A percentile compares a stretch with the other conserved stretches of the same genome.
Evolutionary conservation across 768 basidiomycete genomes (phyloP).

Genomic region (Auricularia sp.): DNA sequence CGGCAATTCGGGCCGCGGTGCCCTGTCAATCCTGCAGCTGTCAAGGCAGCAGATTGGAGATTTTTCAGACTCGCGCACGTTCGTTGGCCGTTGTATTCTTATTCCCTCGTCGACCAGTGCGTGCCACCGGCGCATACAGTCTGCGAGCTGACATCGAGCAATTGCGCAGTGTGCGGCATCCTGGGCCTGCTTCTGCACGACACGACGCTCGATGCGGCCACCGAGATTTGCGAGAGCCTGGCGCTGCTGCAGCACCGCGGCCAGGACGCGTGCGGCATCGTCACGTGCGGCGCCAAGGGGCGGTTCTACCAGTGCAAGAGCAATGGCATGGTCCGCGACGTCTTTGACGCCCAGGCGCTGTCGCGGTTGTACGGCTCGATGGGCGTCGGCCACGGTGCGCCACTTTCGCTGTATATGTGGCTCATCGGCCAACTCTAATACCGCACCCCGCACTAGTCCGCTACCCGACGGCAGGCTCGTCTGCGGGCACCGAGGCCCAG

Average conservation of each 20-base stretch:
- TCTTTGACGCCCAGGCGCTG: conserved; percentile 76
- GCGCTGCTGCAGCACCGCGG: conserved; percentile 93
- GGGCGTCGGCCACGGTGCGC: conserved; percentile 91
- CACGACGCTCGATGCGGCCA: conserved; percentile 58
- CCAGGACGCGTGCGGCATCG: conserved; percentile 95
- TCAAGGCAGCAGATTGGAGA: no score
- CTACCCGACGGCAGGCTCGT: conserved; percentile 96
- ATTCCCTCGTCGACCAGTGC: no score
- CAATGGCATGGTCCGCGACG: conserved; percentile 98
- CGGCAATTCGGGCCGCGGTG: no score
- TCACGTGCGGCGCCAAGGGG: conserved; percentile 92
- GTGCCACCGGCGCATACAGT: no score
- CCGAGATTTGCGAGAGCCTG: conserved; percentile 91
- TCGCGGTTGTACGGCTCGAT: conserved; percentile 79
- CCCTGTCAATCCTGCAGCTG: no score
- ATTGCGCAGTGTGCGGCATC: conserved; percentile 73
- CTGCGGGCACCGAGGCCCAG: conserved; percentile 93
- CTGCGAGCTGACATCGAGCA: no score
- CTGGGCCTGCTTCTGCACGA: conserved; percentile 81
- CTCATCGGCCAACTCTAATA: neutral
- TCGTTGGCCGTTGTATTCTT: no score
- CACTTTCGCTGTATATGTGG: neutral
- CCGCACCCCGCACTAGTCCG: conserved; percentile 47
- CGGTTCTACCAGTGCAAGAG: conserved; percentile 97
- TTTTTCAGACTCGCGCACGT: no score